phyloP scores from a whole-genome alignment of 306 rosid genomes.

The Senna tora region DNA sequence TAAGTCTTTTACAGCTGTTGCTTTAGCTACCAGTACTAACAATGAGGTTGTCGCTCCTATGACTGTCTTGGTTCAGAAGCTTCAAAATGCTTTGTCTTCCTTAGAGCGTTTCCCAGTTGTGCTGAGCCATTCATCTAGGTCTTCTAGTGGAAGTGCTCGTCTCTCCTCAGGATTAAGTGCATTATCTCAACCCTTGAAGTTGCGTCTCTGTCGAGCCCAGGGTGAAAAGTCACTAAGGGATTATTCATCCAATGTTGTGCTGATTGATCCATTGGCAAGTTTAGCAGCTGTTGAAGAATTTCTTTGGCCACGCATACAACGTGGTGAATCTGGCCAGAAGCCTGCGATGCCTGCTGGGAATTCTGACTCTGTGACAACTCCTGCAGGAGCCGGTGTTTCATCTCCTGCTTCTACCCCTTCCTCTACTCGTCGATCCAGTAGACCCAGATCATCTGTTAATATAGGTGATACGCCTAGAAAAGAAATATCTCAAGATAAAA shows the following conservation, averaged over 20 bases:
- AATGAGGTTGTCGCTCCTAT: constrained; percentile 58
- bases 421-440: constrained; percentile 73
- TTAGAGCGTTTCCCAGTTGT: constrained; percentile 97
- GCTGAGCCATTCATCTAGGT: constrained; percentile 92
- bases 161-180: constrained; percentile 95
- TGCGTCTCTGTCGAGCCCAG: constrained; percentile 93
- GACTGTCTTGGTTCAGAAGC: constrained; percentile 91
- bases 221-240: constrained; percentile 92
- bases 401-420: constrained; percentile 72
- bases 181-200: constrained; percentile 88
- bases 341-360: constrained; percentile 67
- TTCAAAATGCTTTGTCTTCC: constrained; percentile 96
- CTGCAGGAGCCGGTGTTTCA: constrained; percentile 71
- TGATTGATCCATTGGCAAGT: constrained; percentile 94
- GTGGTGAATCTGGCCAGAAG: constrained; percentile 84
- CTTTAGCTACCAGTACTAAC: constrained; percentile 63
- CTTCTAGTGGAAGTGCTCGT: constrained; percentile 88
- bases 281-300: constrained; percentile 97
- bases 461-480: constrained; percentile 69
- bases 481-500: constrained; percentile 76
- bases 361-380: constrained; percentile 82
- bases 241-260: constrained; percentile 89
- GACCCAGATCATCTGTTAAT: constrained; percentile 83
- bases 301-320: constrained; percentile 96
- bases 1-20: constrained; percentile 81